Evolutionary conservation across 2,329 filamentous ascomycete species (phyloP).

Genomic region (Fusarium chlamydosporum): DNA sequence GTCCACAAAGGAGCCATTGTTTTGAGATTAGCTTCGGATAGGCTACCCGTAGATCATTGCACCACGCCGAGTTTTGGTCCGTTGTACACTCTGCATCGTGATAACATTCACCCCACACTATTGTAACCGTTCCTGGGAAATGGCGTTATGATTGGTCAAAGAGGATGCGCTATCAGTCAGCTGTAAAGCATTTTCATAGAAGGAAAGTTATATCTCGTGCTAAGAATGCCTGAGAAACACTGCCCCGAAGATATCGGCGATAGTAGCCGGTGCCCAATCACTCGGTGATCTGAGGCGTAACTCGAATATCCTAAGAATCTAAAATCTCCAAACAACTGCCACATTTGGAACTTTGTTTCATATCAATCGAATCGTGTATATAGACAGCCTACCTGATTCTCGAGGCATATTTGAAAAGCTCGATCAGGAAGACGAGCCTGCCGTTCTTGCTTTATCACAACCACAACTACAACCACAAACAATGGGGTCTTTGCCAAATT

Average conservation of each 20-base stretch:
- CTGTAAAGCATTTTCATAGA: not conserved
- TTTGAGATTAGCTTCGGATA: not conserved
- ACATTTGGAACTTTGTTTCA: too few relatives aligned
- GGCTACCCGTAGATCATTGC: not conserved
- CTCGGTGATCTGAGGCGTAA: not conserved
- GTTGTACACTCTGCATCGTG: not conserved
- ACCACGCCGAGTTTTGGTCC: not conserved
- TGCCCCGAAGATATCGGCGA: too few relatives aligned
- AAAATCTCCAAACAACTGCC: too few relatives aligned
- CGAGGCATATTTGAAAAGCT: not conserved
- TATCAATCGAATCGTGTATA: not conserved
- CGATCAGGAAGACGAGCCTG: rapidly evolving
- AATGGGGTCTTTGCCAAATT: constrained; percentile 40
- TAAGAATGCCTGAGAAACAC: not conserved
- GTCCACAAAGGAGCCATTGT: too few relatives aligned
- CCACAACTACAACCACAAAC: not conserved
- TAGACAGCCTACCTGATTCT: not conserved
- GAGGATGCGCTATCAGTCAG: not conserved
- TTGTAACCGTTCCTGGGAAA: not conserved
- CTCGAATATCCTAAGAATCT: too few relatives aligned
- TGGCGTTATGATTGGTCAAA: not conserved
- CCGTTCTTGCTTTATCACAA: not conserved
- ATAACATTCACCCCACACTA: constrained; percentile 11
- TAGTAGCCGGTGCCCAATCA: too few relatives aligned
- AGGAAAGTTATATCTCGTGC: constrained; percentile 38